phyloP scores from a whole-genome alignment of 441 rosid genomes.

The Populus hybrid region DNA sequence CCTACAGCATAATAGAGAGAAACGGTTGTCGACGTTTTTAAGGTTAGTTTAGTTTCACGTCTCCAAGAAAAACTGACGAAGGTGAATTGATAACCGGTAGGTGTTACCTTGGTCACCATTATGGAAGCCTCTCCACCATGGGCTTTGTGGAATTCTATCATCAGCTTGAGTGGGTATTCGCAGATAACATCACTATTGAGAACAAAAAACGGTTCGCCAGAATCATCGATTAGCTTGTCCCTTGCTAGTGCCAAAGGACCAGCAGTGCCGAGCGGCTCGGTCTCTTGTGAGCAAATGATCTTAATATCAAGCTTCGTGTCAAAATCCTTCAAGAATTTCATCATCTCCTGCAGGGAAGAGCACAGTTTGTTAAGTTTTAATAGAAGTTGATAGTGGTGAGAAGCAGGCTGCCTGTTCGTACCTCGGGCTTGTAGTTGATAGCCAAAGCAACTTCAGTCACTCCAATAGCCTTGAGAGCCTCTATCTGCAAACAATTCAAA shows the following conservation, averaged over 20 bases:
- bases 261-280: slow-evolving; percentile 98
- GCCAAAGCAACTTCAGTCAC: slow-evolving; percentile 95
- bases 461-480: slow-evolving; percentile 90
- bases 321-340: slow-evolving; percentile 85
- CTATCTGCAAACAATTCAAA: slow-evolving; percentile 52
- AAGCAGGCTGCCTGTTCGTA: slow-evolving; percentile 15
- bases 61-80: background rate
- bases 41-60: slow-evolving; percentile 29
- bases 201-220: slow-evolving; percentile 91
- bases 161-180: slow-evolving; percentile 80
- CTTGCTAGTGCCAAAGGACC: slow-evolving; percentile 97
- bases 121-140: slow-evolving; percentile 99
- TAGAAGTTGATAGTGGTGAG: background rate
- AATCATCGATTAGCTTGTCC: slow-evolving; percentile 78
- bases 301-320: slow-evolving; percentile 84
- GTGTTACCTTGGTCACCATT: slow-evolving; percentile 94
- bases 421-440: slow-evolving; percentile 96
- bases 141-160: slow-evolving; percentile 78
- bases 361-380: background rate
- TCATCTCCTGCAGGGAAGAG: slow-evolving; percentile 59
- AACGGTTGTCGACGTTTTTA: slow-evolving; percentile 27
- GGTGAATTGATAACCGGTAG: background rate
- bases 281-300: slow-evolving; percentile 97
- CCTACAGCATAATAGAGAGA: slow-evolving; percentile 47
- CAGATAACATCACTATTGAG: slow-evolving; percentile 97